These are phyloP conservation scores for Pleurotus tuoliensis DNA, from an alignment of 768 basidiomycete genomes.

Conservation along the genomic window DNA sequence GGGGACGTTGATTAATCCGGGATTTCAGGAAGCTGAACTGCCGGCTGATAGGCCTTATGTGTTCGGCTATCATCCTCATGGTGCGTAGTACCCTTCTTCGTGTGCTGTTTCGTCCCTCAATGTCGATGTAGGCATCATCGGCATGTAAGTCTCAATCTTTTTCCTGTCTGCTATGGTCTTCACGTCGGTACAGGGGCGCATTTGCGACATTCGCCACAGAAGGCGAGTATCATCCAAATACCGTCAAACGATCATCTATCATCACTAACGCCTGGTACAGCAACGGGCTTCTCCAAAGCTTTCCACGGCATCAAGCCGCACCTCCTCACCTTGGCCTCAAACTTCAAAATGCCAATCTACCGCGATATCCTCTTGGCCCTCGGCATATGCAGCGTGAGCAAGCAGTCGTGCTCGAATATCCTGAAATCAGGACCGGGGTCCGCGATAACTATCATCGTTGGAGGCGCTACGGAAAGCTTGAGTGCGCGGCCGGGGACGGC, in stretches of 20 bases:
- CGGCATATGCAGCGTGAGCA: conserved; percentile 92
- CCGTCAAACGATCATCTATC: not conserved
- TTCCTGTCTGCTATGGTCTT: not conserved
- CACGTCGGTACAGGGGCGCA: conserved; percentile 62
- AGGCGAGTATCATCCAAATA: conserved; percentile 37
- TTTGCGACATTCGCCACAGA: conserved; percentile 96
- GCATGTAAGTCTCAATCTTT: conserved; percentile 64
- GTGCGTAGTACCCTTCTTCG: conserved; percentile 34
- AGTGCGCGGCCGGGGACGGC: conserved; percentile 97
- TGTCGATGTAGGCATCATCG: conserved; percentile 76
- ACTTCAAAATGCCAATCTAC: conserved; percentile 91
- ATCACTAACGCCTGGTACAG: conserved; percentile 28
- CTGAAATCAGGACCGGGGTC: conserved; percentile 57
- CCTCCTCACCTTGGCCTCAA: conserved; percentile 84
- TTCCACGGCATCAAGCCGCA: conserved; percentile 94
- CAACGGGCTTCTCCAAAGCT: conserved; percentile 82
- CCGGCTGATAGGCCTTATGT: conserved; percentile 91
- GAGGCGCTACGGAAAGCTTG: conserved; percentile 93
- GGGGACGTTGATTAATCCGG: conserved; percentile 6
- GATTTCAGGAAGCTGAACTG: conserved; percentile 77
- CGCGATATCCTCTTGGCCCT: conserved; percentile 85
- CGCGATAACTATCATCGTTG: conserved; percentile 92
- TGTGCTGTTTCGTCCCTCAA: not conserved
- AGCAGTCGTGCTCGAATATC: conserved; percentile 86
- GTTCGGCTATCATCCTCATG: conserved; percentile 98